Conservation (phyloP, 805 yeast species). For the Teunomyces lycoperdinae region DNA sequence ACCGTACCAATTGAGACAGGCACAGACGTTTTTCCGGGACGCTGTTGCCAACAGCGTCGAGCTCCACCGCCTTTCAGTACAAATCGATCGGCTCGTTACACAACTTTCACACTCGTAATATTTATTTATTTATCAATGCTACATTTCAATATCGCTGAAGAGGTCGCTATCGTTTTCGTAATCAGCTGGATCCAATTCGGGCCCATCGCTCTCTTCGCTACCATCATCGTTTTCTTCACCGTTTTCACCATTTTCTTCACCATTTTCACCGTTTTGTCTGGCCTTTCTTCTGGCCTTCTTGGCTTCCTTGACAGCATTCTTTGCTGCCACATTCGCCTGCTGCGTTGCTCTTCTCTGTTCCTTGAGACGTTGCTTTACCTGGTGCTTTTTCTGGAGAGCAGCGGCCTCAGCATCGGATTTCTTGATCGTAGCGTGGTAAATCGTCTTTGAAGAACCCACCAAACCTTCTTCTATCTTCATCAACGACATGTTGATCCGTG, state of each 20-base stretch:
- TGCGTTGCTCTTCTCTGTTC: conserved; percentile 75
- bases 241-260: conserved; percentile 22
- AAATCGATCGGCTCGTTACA: conserved; percentile 19
- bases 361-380: conserved; percentile 56
- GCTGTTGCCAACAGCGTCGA: conserved; percentile 18
- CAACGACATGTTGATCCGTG: conserved; percentile 72
- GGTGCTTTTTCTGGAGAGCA: conserved; percentile 66
- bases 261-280: conserved; percentile 36
- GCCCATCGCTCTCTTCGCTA: conserved; percentile 28
- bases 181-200: conserved; percentile 40
- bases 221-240: conserved; percentile 21
- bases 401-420: conserved; percentile 62
- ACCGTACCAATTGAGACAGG: conserved; percentile 18
- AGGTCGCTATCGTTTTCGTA: conserved; percentile 52
- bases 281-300: conserved; percentile 68
- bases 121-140: neutral
- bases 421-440: conserved; percentile 70
- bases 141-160: conserved; percentile 30
- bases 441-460: conserved; percentile 80
- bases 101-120: conserved; percentile 6
- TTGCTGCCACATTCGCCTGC: conserved; percentile 71
- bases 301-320: conserved; percentile 68
- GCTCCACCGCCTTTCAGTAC: conserved; percentile 17
- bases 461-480: conserved; percentile 87
- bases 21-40: conserved; percentile 15